Conservation (phyloP, 2,329 filamentous ascomycete species). For the Cytospora paraplurivora region DNA sequence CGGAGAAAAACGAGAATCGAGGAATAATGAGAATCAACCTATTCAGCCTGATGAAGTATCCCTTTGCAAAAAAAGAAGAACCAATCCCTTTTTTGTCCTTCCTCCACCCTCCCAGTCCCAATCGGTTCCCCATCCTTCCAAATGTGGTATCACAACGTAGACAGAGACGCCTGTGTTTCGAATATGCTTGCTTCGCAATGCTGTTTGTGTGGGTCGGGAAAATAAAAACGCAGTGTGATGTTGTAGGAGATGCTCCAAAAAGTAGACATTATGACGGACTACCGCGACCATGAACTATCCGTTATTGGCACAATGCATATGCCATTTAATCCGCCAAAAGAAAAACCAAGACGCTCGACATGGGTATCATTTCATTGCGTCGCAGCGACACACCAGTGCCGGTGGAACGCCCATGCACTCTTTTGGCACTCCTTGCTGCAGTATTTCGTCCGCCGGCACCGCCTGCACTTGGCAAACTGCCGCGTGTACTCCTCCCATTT, state of each 20-base stretch:
- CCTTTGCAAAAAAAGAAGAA: background rate
- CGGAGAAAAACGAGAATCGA: no score
- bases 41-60: no score
- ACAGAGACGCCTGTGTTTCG: slow-evolving; percentile 16
- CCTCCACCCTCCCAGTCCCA: slow-evolving; percentile 3
- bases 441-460: slow-evolving; percentile 95
- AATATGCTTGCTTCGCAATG: slow-evolving; percentile 27
- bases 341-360: slow-evolving; percentile 20
- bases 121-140: slow-evolving; percentile 6
- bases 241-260: slow-evolving; percentile 16
- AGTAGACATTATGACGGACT: slow-evolving; percentile 29
- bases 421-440: slow-evolving; percentile 99
- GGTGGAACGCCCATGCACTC: slow-evolving; percentile 96
- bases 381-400: slow-evolving; percentile 93
- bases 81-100: background rate
- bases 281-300: slow-evolving; percentile 1
- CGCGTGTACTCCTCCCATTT: slow-evolving; percentile 98
- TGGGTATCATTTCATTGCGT: slow-evolving; percentile 46
- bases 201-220: slow-evolving; percentile 21
- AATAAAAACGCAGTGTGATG: slow-evolving; percentile 13
- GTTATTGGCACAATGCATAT: background rate
- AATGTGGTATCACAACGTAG: slow-evolving; percentile 24
- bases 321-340: slow-evolving; percentile 11
- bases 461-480: slow-evolving; percentile 96
- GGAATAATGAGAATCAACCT: no score